Evolutionary conservation across 148 eudicot species (phyloP).

Genomic region (Camellia lanceoleosa): DNA sequence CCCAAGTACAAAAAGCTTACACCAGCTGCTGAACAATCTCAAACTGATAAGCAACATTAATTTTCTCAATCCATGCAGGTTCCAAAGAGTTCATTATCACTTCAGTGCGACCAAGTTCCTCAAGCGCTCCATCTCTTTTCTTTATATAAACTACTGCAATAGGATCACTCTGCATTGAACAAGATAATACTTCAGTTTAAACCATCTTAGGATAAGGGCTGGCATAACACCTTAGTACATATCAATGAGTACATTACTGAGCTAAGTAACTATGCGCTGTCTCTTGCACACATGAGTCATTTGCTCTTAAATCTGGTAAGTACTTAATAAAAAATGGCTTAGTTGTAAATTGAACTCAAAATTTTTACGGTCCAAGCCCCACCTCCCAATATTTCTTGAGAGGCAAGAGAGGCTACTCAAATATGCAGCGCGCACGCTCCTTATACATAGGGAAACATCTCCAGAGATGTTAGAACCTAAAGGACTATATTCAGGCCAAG

Average conservation of each 20-base stretch:
- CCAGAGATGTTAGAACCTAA: neutral
- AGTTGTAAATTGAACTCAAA: neutral
- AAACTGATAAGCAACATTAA: constrained; percentile 68
- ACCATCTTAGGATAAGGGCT: neutral
- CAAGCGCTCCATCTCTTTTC: constrained; percentile 62
- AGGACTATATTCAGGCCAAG: neutral
- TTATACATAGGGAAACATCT: neutral
- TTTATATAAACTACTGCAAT: constrained; percentile 78
- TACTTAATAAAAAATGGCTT: neutral
- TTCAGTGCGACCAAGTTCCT: constrained; percentile 95
- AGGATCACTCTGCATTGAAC: constrained; percentile 81
- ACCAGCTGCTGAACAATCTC: constrained; percentile 76
- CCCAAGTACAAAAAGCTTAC: constrained; percentile 39
- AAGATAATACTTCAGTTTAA: constrained; percentile 12
- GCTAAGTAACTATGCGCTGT: neutral
- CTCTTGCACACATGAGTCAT: neutral
- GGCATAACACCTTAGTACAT: neutral
- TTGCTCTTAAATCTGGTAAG: neutral
- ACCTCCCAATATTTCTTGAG: neutral
- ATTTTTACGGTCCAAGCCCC: neutral
- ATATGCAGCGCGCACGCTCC: neutral
- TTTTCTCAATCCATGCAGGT: constrained; percentile 80
- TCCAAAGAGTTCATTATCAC: constrained; percentile 77
- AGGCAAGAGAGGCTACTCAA: neutral
- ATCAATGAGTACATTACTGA: neutral